A percentile compares a stretch with the other conserved stretches of the same genome.
Conservation (phyloP, 1,139 yeast genomes). For the Saccharomyces hybrid region DNA sequence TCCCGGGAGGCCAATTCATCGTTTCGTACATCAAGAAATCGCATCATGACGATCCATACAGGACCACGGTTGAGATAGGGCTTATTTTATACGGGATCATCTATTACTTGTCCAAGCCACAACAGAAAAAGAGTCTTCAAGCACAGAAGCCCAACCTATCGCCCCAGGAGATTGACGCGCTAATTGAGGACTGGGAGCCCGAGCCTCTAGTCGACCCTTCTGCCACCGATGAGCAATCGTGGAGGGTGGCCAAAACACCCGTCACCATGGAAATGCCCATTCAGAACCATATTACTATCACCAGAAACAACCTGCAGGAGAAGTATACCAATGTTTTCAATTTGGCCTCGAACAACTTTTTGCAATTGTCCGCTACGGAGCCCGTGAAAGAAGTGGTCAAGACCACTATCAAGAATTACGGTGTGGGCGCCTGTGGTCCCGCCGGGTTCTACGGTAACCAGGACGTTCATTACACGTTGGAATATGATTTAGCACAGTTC, state of each 20-base stretch:
- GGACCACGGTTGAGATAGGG: slow-evolving; percentile 75
- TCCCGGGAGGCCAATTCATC: slow-evolving; percentile 80
- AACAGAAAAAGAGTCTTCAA: slow-evolving; percentile 74
- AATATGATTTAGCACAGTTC: slow-evolving; percentile 65
- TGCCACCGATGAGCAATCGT: slow-evolving; percentile 40
- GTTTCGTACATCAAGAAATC: slow-evolving; percentile 79
- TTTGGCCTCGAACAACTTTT: slow-evolving; percentile 56
- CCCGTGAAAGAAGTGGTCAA: slow-evolving; percentile 50
- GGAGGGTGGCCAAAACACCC: slow-evolving; percentile 62
- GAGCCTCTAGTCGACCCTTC: slow-evolving; percentile 61
- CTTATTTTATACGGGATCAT: slow-evolving; percentile 78
- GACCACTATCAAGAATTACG: slow-evolving; percentile 55
- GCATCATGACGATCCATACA: slow-evolving; percentile 87
- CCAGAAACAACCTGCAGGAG: slow-evolving; percentile 26
- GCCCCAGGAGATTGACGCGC: slow-evolving; percentile 67
- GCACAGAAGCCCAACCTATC: slow-evolving; percentile 61
- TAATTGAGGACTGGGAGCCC: slow-evolving; percentile 88
- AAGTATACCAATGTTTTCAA: slow-evolving; percentile 43
- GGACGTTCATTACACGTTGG: slow-evolving; percentile 79
- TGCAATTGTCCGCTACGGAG: slow-evolving; percentile 47
- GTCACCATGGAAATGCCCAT: slow-evolving; percentile 48
- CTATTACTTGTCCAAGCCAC: slow-evolving; percentile 62
- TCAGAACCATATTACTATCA: slow-evolving; percentile 42
- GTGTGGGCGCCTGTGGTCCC: slow-evolving; percentile 99
- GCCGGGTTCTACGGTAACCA: slow-evolving; percentile 97